Conservation (phyloP, 1,139 yeast species). For the Saccharomyces hybrid region DNA sequence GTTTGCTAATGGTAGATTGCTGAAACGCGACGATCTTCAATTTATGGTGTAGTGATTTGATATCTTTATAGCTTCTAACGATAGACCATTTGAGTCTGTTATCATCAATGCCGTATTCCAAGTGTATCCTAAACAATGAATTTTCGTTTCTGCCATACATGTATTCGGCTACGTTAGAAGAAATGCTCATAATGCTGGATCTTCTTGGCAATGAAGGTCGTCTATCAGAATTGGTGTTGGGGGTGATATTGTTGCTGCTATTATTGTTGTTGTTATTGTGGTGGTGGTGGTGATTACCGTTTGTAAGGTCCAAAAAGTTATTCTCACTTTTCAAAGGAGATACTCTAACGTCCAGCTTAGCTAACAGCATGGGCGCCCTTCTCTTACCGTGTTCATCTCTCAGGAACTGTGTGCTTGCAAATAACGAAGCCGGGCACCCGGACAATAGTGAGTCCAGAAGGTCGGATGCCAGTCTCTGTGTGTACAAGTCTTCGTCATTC, state of each 20-base stretch:
- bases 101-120: slow-evolving; percentile 86
- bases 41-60: slow-evolving; percentile 58
- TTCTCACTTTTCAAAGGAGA: slow-evolving; percentile 35
- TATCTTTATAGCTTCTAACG: slow-evolving; percentile 62
- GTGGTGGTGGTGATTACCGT: background rate
- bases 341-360: slow-evolving; percentile 61
- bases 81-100: slow-evolving; percentile 76
- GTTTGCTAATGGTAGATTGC: slow-evolving; percentile 22
- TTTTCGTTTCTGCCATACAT: slow-evolving; percentile 26
- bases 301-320: slow-evolving; percentile 9
- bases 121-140: slow-evolving; percentile 48
- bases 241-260: background rate
- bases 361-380: slow-evolving; percentile 74
- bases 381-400: slow-evolving; percentile 71
- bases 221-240: background rate
- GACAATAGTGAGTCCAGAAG: slow-evolving; percentile 56
- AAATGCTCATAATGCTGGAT: background rate
- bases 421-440: slow-evolving; percentile 74
- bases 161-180: slow-evolving; percentile 3
- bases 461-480: slow-evolving; percentile 49
- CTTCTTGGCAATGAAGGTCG: background rate
- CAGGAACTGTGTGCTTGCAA: slow-evolving; percentile 67
- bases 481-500: slow-evolving; percentile 18
- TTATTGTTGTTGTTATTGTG: background rate
- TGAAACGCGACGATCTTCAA: slow-evolving; percentile 49